Evolutionary conservation across 495 filamentous ascomycete genomes (phyloP), one percentile per base, ranked within the genome.

Genomic region (Aspergillus baeticus): DNA sequence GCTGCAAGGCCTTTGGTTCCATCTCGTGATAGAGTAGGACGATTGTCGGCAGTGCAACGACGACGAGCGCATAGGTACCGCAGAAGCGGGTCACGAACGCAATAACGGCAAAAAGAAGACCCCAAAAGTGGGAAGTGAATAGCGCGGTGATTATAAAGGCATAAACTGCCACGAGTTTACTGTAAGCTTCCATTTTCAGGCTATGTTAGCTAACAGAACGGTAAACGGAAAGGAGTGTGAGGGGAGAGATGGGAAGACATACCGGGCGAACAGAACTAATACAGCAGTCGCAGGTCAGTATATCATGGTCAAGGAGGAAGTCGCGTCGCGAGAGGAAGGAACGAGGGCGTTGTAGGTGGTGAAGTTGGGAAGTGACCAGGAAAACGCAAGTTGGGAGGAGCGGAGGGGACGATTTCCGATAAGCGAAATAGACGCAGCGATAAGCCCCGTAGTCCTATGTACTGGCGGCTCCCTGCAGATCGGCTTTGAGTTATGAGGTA

Each of bases 1-100:
- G 80, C 71, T 86, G 83, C 38, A 74, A 75, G 20, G 73, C 73
- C 59, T 72, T 77, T 22, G 65, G 51, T 57, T 78, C 76, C 76
- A 78, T 78, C 17, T 50, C 73, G 15, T 44, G 48, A 20, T 35
- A 42, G 42, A 54, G 45, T 41, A 50, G 42, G 29, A 52, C n/a
- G 33, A 53, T 41, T 39, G 59, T 50, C 31, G 38, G 29, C 47
- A 34, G 43, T 51, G 41, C 63, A 22, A 65, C 10, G 42, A 29
- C 14, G 23, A 36, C 55, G 39, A 59, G 37, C 36, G 57, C 60
- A 70, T 69, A 57, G 47, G 59, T 39, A 29, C 35, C 21, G 35
- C 21, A 20, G 47, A 55, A 61, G 29, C 7, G 8, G 17, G 46
- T 26, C 52, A 54, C 26, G 57, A 22, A 52, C 36, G 17, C 34